A percentile compares a stretch with the other conserved stretches of the same genome.
Evolutionary conservation across 768 basidiomycete species (phyloP).

Genomic region (Lentinula detonsa): DNA sequence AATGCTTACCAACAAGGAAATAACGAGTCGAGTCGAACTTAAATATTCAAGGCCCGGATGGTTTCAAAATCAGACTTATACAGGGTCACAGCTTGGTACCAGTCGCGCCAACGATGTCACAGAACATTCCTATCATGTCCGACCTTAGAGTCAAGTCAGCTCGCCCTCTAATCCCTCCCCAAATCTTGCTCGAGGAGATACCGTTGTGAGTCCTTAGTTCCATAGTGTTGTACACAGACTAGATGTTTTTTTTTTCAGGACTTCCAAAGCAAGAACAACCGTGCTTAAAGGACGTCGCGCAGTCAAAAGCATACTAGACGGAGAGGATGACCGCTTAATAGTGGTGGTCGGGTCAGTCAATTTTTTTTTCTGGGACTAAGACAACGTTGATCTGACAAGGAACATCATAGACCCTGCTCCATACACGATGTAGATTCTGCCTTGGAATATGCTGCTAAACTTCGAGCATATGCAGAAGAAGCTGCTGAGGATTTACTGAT

Average conservation of each 20-base stretch:
- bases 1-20: background rate
- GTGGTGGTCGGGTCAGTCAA: slow-evolving; percentile 78
- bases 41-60: background rate
- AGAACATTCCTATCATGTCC: background rate
- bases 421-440: slow-evolving; percentile 89
- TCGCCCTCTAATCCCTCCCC: slow-evolving; percentile 87
- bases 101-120: background rate
- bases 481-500: slow-evolving; percentile 74
- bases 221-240: background rate
- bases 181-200: slow-evolving; percentile 89
- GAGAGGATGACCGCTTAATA: slow-evolving; percentile 82
- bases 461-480: slow-evolving; percentile 42
- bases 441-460: slow-evolving; percentile 66
- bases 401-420: slow-evolving; percentile 46
- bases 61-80: background rate
- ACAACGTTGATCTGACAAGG: background rate
- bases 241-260: slow-evolving; percentile 32
- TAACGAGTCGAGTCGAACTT: background rate
- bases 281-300: slow-evolving; percentile 79
- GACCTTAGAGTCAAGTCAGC: slow-evolving; percentile 58
- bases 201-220: slow-evolving; percentile 52
- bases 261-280: slow-evolving; percentile 80
- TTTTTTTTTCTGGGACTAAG: background rate
- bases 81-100: background rate
- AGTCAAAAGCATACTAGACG: slow-evolving; percentile 73